Evolutionary conservation across 73 alveolate genomes (phyloP), one percentile per base, ranked within the genome.

Genomic region (Paramecium sonneborni): DNA sequence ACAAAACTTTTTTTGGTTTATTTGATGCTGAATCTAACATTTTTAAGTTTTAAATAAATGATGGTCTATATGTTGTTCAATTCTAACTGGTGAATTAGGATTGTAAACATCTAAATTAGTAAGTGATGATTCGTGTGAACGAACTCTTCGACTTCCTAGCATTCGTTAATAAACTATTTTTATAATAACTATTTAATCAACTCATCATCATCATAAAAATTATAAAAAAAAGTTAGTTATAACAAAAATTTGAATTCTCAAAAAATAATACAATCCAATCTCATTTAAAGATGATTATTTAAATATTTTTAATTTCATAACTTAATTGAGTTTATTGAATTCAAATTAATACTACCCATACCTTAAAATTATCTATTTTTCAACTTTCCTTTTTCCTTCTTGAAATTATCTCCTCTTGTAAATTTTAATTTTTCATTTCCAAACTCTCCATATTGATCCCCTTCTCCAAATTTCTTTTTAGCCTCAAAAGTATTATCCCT

Each of bases 341-440:
- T 85, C 32, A 70, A 86, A 39, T 89, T 82, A 37, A 92, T 90
- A 35, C 44, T 35, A 20, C 97, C 97, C 52, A 76, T 85, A 7
- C 96, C 93, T 92, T 93, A 95, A 95, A 95, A 95, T 57, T 95
- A 88, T 76, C 94, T 95, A 67, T 95, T 95, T 85, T 95, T 95
- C 95, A 95, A 85, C 35, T 95, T 95, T 30, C 86, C 92, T 88
- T 95, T 95, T 76, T 95, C 97, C 74, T 95, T 95, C 84, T 37
- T 93, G 74, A 95, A 95, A 35, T 84, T 84, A 44, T 93, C 89
- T 28, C 97, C 97, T 10, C 56, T 57, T 38, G 79, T 92, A 10
- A 70, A 91, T 30, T 74, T 93, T 24, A 95, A 90, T 79, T 85
- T 93, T 1, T 84, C 95, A 67, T 95, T 85, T 12, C 96, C 92